phyloP scores from a whole-genome alignment of 1,139 yeast species.

The Lodderomyces oxycetoniae region DNA sequence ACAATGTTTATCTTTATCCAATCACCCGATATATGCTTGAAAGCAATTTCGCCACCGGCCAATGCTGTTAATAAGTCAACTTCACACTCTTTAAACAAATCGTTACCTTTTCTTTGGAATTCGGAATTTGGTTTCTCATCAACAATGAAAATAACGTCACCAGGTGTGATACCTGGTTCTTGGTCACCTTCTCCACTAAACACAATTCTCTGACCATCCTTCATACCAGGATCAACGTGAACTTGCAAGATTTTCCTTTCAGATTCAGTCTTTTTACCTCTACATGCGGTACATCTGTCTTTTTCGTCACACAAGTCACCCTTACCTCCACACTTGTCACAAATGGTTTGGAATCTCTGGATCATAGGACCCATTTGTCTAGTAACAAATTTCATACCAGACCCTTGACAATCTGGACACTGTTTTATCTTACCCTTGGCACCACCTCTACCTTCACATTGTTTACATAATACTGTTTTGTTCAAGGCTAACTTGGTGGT shows the following conservation, averaged over 20 bases:
- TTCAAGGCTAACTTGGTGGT: constrained; percentile 90
- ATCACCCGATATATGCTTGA: constrained; percentile 86
- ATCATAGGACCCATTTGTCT: constrained; percentile 99
- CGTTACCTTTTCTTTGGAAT: constrained; percentile 87
- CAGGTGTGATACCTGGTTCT: constrained; percentile 91
- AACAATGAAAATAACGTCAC: constrained; percentile 90
- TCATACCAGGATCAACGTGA: constrained; percentile 96
- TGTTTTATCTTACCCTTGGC: constrained; percentile 85
- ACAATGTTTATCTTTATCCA: constrained; percentile 75
- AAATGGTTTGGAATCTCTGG: constrained; percentile 93
- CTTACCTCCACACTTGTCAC: constrained; percentile 89
- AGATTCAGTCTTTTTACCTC: constrained; percentile 79
- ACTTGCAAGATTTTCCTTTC: constrained; percentile 95
- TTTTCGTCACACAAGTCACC: constrained; percentile 87
- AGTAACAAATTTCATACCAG: constrained; percentile 87
- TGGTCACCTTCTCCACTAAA: constrained; percentile 98
- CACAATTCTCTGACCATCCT: constrained; percentile 84
- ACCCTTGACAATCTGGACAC: constrained; percentile 83
- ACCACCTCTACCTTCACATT: constrained; percentile 96
- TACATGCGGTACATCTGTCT: constrained; percentile 84
- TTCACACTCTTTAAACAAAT: constrained; percentile 79
- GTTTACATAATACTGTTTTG: constrained; percentile 82
- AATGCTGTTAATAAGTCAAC: constrained; percentile 89
- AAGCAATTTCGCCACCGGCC: constrained; percentile 89
- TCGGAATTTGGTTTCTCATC: constrained; percentile 81